Evolutionary conservation across 164 flowering plant species (phyloP).

Genomic region (Sedum album): DNA sequence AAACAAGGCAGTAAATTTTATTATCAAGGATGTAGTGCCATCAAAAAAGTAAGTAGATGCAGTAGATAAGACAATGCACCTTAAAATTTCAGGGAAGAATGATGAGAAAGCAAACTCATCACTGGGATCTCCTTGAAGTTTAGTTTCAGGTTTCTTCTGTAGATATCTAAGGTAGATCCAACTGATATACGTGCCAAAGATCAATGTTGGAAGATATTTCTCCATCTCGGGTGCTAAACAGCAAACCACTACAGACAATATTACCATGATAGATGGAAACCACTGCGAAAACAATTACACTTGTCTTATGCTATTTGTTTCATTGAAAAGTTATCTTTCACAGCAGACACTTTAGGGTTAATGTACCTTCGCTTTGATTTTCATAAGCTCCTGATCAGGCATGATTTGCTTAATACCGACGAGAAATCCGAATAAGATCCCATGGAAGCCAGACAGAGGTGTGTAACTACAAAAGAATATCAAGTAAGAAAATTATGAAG

Average conservation of each 20-base stretch:
- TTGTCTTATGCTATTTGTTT: background rate
- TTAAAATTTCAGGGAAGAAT: constrained; percentile 77
- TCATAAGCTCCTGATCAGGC: constrained; percentile 76
- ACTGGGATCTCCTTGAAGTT: constrained; percentile 81
- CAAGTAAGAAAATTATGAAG: background rate
- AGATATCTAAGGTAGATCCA: constrained; percentile 91
- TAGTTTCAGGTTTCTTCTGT: constrained; percentile 76
- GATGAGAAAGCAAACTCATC: constrained; percentile 91
- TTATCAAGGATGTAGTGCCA: too few relatives aligned
- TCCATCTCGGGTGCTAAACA: constrained; percentile 52
- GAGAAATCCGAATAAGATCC: constrained; percentile 69
- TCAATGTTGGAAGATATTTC: constrained; percentile 62
- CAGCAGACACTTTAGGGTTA: background rate
- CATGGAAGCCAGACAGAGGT: constrained; percentile 94
- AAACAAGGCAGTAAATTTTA: background rate
- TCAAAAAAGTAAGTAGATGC: constrained; percentile 9
- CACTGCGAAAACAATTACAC: constrained; percentile 44
- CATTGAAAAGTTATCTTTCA: background rate
- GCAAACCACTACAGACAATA: constrained; percentile 50
- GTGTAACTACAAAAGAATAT: constrained; percentile 43
- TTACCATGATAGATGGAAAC: constrained; percentile 67
- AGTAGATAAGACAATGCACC: constrained; percentile 32
- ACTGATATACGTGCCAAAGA: constrained; percentile 81
- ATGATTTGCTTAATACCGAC: constrained; percentile 96
- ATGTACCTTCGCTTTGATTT: constrained; percentile 73